Percentiles rank a stretch among this genome's conserved stretches.
Evolutionary conservation across 768 basidiomycete species (phyloP).

Genomic region (Aureoboletus auriporus): DNA sequence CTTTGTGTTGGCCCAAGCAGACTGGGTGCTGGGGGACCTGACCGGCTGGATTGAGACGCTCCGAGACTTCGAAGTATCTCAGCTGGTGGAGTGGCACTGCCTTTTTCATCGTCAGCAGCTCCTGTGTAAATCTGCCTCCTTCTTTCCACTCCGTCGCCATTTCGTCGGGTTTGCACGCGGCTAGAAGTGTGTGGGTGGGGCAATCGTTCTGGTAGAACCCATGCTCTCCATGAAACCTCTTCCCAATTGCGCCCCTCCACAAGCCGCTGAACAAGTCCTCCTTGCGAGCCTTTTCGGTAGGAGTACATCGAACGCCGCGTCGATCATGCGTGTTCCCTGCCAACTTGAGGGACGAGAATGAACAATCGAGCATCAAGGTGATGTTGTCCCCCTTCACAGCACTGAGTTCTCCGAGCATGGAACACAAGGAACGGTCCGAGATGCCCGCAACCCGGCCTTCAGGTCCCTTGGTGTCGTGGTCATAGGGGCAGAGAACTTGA

Average conservation of each 20-base stretch:
- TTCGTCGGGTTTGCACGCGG: constrained; percentile 53
- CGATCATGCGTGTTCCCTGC: constrained; percentile 41
- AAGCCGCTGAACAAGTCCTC: constrained; percentile 54
- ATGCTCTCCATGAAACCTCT: constrained; percentile 31
- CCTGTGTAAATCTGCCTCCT: constrained; percentile 58
- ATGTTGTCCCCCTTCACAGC: constrained; percentile 64
- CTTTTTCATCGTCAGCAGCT: constrained; percentile 46
- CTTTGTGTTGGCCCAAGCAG: constrained; percentile 46
- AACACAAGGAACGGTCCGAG: constrained; percentile 60
- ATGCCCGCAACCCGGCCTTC: constrained; percentile 56
- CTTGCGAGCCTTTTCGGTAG: constrained; percentile 47
- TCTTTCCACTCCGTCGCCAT: constrained; percentile 58
- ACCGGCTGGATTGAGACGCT: constrained; percentile 36
- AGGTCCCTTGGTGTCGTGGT: constrained; percentile 50
- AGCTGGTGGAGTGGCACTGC: constrained; percentile 49
- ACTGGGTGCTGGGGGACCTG: constrained; percentile 42
- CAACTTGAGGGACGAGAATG: constrained; percentile 46
- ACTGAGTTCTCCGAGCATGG: constrained; percentile 56
- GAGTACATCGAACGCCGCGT: constrained; percentile 54
- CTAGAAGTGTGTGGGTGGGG: constrained; percentile 49
- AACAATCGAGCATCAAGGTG: constrained; percentile 63
- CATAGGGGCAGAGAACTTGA: constrained; percentile 63
- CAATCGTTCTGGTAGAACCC: constrained; percentile 43
- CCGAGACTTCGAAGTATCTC: constrained; percentile 46
- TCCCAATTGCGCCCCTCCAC: constrained; percentile 47